Percentiles rank a stretch among this genome's conserved stretches.
Evolutionary conservation across 73 alveolate species (phyloP).

Genomic region (Stentor roeselii): DNA sequence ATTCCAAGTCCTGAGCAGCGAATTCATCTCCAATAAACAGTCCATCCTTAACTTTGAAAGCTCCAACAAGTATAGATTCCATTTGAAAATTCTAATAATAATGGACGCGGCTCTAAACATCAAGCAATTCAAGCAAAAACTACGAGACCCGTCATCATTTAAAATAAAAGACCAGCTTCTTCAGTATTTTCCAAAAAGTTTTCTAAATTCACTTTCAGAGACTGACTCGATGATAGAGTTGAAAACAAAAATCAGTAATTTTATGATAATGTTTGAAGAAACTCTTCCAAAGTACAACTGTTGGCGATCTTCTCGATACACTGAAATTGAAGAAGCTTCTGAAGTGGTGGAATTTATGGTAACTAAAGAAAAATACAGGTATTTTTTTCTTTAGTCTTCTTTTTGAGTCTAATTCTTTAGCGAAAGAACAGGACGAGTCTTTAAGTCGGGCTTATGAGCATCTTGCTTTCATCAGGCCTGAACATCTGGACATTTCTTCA

Average conservation of each 20-base stretch:
- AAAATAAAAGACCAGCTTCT: conserved; percentile 14
- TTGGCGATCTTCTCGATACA: conserved; percentile 4
- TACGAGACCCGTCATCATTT: background rate
- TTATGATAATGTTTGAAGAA: background rate
- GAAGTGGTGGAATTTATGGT: background rate
- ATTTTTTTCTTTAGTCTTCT: background rate
- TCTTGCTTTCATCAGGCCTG: background rate
- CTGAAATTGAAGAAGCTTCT: conserved; percentile 21
- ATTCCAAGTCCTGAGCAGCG: conserved; percentile 87
- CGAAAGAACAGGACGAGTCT: background rate
- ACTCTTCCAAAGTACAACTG: background rate
- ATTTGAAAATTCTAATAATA: too few relatives aligned
- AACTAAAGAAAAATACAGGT: conserved; percentile 18
- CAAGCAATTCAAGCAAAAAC: conserved; percentile 1
- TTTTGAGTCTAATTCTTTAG: background rate
- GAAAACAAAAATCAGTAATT: background rate
- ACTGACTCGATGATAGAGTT: background rate
- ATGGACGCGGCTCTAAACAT: too few relatives aligned
- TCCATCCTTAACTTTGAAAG: conserved; percentile 80
- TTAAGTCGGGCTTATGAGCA: background rate
- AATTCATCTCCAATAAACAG: conserved; percentile 81
- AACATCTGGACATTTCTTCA: background rate
- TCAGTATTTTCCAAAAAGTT: background rate
- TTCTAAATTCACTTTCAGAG: background rate
- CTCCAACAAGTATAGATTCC: conserved; percentile 59